Conservation (phyloP, 73 alveolate genomes). For the Tetrahymena thermophila region DNA sequence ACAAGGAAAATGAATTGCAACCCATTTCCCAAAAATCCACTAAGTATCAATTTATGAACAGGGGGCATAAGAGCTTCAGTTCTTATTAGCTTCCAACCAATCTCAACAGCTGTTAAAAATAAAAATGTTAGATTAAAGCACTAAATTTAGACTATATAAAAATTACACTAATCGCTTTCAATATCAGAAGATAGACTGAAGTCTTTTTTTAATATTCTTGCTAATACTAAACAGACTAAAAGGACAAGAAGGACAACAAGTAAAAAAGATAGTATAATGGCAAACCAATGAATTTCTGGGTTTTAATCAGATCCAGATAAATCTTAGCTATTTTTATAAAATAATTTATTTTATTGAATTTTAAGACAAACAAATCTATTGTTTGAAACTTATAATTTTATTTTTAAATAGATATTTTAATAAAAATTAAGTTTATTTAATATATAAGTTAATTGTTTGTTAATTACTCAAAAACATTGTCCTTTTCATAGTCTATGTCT, state of each 20-base stretch:
- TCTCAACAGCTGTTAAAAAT: conserved; percentile 16
- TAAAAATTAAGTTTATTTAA: too few relatives aligned
- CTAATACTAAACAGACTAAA: not conserved
- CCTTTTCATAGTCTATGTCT: not conserved
- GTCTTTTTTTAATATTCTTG: not conserved
- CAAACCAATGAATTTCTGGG: not conserved
- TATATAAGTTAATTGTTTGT: too few relatives aligned
- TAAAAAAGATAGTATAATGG: not conserved
- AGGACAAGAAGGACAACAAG: not conserved
- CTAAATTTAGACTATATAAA: not conserved
- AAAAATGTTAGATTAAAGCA: not conserved
- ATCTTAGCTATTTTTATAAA: not conserved
- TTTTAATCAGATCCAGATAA: not conserved
- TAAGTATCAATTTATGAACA: conserved; percentile 3
- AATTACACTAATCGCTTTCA: not conserved
- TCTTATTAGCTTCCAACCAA: conserved; percentile 28
- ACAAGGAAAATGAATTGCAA: conserved; percentile 5
- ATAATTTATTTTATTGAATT: too few relatives aligned
- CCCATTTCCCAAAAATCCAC: conserved; percentile 36
- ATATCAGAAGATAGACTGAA: not conserved
- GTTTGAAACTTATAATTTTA: too few relatives aligned
- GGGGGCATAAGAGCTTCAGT: conserved; percentile 39
- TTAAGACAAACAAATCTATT: too few relatives aligned
- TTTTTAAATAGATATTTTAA: too few relatives aligned
- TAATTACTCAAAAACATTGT: not conserved